Conservation (phyloP, 2,329 filamentous ascomycete genomes). For the Penicillium sp. region DNA sequence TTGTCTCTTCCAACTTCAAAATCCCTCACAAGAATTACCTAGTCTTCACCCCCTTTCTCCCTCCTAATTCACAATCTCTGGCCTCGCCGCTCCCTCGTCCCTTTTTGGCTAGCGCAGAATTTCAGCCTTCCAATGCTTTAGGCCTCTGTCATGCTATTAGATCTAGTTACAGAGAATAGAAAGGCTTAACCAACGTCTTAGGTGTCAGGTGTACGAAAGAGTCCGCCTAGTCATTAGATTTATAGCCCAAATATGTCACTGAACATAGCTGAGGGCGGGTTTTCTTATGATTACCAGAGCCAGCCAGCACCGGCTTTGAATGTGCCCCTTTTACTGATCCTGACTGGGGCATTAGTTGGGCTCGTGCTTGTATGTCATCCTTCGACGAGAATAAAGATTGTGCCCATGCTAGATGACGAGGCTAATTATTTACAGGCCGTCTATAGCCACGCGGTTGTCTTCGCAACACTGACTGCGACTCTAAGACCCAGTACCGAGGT, state of each 20-base stretch:
- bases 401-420: not conserved
- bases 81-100: too few relatives aligned
- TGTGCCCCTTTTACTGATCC: not conserved
- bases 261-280: not conserved
- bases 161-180: too few relatives aligned
- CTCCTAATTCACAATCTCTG: too few relatives aligned
- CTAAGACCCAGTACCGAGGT: not conserved
- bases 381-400: not conserved
- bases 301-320: not conserved
- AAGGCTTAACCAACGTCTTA: too few relatives aligned
- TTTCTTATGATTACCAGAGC: not conserved
- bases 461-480: not conserved
- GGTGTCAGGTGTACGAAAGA: too few relatives aligned
- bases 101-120: too few relatives aligned
- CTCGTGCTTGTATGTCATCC: not conserved
- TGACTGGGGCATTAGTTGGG: not conserved
- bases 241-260: not conserved
- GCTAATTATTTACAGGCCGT: not conserved
- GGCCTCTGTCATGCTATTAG: too few relatives aligned
- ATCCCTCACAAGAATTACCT: too few relatives aligned
- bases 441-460: not conserved
- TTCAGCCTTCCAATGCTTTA: too few relatives aligned
- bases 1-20: too few relatives aligned
- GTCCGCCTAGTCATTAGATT: too few relatives aligned
- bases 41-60: too few relatives aligned